phyloP scores from a whole-genome alignment of 768 basidiomycete genomes.

The Lentinus tigrinus region DNA sequence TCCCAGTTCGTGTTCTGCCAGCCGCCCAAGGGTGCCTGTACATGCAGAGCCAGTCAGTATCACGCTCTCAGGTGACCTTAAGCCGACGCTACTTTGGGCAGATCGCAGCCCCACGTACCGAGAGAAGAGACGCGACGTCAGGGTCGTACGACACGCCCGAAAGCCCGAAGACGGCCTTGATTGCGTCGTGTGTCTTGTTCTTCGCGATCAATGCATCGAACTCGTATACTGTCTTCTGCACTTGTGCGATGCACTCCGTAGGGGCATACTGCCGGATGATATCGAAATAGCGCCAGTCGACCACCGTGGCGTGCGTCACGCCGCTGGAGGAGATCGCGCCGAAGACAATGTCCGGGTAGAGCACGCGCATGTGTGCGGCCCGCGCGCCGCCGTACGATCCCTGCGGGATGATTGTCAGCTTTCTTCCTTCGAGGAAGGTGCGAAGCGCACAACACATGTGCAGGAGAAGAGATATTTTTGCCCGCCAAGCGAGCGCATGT shows the following conservation, averaged over 20 bases:
- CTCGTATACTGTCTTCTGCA: slow-evolving; percentile 55
- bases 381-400: slow-evolving; percentile 93
- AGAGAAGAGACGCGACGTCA: slow-evolving; percentile 74
- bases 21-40: slow-evolving; percentile 56
- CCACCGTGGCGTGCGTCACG: slow-evolving; percentile 81
- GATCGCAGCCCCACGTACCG: slow-evolving; percentile 37
- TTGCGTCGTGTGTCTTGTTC: slow-evolving; percentile 37
- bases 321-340: slow-evolving; percentile 90
- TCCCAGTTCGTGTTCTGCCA: slow-evolving; percentile 95
- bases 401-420: slow-evolving; percentile 33
- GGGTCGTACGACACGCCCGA: slow-evolving; percentile 63
- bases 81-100: neutral
- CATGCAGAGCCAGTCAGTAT: neutral
- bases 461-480: neutral
- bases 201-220: slow-evolving; percentile 64
- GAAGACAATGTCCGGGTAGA: slow-evolving; percentile 85
- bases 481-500: neutral
- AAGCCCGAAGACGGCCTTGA: slow-evolving; percentile 82
- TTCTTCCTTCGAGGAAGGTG: too few relatives aligned
- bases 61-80: too few relatives aligned
- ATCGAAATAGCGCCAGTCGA: slow-evolving; percentile 89
- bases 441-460: neutral
- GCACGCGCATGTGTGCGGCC: slow-evolving; percentile 85
- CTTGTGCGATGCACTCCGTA: slow-evolving; percentile 55
- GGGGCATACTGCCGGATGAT: slow-evolving; percentile 74